phyloP scores from a whole-genome alignment of 1,139 yeast genomes.

The Yamadazyma kanchanaburiensis region DNA sequence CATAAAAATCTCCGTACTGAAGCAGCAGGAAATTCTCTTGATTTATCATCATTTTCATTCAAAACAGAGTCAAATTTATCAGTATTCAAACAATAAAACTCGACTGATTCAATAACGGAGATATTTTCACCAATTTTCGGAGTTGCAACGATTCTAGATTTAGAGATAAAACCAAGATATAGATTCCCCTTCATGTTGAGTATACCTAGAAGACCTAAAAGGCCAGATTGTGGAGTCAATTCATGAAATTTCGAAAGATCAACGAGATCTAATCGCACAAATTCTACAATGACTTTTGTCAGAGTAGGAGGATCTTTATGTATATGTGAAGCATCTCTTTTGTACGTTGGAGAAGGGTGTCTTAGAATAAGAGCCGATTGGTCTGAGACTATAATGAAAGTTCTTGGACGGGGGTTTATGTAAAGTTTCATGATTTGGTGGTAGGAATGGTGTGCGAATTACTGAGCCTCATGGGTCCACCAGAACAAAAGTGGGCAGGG shows the following conservation, averaged over 20 bases:
- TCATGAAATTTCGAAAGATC: conserved; percentile 40
- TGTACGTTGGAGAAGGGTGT: conserved; percentile 38
- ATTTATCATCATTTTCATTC: conserved; percentile 7
- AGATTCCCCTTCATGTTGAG: conserved; percentile 51
- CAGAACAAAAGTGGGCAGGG: too few relatives aligned
- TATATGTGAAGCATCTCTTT: conserved; percentile 4
- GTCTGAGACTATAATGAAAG: conserved; percentile 50
- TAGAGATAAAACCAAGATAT: conserved; percentile 57
- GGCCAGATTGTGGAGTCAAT: conserved; percentile 33
- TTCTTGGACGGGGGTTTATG: conserved; percentile 51
- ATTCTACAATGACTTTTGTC: conserved; percentile 50
- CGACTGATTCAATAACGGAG: conserved; percentile 52
- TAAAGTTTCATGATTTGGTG: conserved; percentile 41
- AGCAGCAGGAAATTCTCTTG: conserved; percentile 52
- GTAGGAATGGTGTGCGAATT: conserved; percentile 1
- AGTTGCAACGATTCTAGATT: conserved; percentile 55
- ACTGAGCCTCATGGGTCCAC: too few relatives aligned
- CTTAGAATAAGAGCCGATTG: conserved; percentile 50
- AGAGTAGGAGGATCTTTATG: conserved; percentile 4
- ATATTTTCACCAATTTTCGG: conserved; percentile 55
- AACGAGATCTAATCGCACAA: conserved; percentile 32
- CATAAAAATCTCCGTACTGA: conserved; percentile 54
- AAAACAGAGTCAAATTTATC: conserved; percentile 44
- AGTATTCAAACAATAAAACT: conserved; percentile 59
- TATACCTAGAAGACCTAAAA: conserved; percentile 61